A percentile compares a stretch with the other conserved stretches of the same genome.
Conservation (phyloP, 2,329 filamentous ascomycete species). For the Cyphellophora attinorum region DNA sequence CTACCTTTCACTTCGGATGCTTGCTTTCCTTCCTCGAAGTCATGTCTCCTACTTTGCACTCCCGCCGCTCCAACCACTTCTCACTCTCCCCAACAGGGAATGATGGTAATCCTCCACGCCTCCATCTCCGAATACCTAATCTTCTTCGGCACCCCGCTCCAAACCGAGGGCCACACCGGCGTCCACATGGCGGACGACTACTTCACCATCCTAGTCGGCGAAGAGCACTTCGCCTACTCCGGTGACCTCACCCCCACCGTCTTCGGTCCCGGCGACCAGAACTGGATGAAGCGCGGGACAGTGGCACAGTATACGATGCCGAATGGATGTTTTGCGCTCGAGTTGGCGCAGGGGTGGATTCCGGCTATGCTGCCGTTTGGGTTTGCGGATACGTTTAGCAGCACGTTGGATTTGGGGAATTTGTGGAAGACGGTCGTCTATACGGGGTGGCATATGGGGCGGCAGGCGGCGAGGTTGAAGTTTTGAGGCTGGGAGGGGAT, state of each 20-base stretch:
- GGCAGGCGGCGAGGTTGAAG: slow-evolving; percentile 7
- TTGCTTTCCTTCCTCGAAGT: no score
- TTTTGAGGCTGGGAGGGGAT: no score
- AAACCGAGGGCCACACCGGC: slow-evolving; percentile 80
- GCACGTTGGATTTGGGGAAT: slow-evolving; percentile 77
- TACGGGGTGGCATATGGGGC: slow-evolving; percentile 67
- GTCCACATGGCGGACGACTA: slow-evolving; percentile 90
- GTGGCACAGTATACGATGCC: slow-evolving; percentile 82
- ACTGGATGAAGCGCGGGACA: slow-evolving; percentile 61
- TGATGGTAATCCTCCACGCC: slow-evolving; percentile 75
- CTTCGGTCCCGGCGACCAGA: slow-evolving; percentile 59
- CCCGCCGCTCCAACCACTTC: slow-evolving; percentile 3
- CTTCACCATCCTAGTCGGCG: slow-evolving; percentile 78
- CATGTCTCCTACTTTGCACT: no score
- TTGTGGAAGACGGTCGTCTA: slow-evolving; percentile 68
- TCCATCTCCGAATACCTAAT: slow-evolving; percentile 84
- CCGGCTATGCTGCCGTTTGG: slow-evolving; percentile 88
- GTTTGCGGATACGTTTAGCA: slow-evolving; percentile 69
- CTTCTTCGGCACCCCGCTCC: slow-evolving; percentile 73
- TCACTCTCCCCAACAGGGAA: slow-evolving; percentile 38
- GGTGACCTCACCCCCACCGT: slow-evolving; percentile 59
- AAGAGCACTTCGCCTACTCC: slow-evolving; percentile 65
- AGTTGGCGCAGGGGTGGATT: slow-evolving; percentile 82
- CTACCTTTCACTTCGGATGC: no score
- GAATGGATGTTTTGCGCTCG: slow-evolving; percentile 65